These are phyloP conservation scores for Lenwebbia sp. DNA, from an alignment of 345 rosid species.

Conservation along the genomic window DNA sequence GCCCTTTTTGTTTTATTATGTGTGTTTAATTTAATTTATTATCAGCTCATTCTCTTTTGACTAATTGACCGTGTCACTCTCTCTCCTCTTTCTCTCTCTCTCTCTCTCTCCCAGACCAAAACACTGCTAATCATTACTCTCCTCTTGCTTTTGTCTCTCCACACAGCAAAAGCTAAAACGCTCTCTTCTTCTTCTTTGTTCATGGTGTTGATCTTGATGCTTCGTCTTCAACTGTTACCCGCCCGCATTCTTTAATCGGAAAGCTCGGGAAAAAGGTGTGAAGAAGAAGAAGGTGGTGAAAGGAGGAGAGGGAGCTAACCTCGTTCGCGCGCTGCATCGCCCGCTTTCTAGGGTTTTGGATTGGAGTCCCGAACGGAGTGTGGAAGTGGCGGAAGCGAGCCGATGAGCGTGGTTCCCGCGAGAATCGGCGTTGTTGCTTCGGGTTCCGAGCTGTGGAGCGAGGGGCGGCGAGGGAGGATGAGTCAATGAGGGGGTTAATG, in stretches of 20 bases:
- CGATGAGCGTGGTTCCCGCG: neutral
- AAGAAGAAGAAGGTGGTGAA: neutral
- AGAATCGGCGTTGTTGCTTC: neutral
- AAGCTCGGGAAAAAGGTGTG: neutral
- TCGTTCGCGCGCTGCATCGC: neutral
- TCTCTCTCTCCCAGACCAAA: neutral
- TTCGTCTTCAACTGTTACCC: neutral
- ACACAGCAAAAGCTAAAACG: neutral
- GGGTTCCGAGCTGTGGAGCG: conserved; percentile 7
- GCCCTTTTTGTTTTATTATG: neutral
- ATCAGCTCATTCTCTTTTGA: neutral
- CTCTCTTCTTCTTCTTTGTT: neutral
- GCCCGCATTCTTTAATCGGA: neutral
- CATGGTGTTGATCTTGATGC: neutral
- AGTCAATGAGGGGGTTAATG: conserved; percentile 28
- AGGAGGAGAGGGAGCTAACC: neutral
- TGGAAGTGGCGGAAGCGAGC: neutral
- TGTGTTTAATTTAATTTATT: neutral
- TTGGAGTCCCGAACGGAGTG: neutral
- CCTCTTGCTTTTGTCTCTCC: neutral
- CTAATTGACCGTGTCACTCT: neutral
- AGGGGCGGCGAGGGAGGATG: conserved; percentile 2
- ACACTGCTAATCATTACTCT: neutral
- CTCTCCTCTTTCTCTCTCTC: neutral
- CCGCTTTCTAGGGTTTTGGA: neutral